These are phyloP conservation scores for Fusarium begoniae DNA, from an alignment of 2,329 filamentous ascomycete genomes.

Conservation along the genomic window DNA sequence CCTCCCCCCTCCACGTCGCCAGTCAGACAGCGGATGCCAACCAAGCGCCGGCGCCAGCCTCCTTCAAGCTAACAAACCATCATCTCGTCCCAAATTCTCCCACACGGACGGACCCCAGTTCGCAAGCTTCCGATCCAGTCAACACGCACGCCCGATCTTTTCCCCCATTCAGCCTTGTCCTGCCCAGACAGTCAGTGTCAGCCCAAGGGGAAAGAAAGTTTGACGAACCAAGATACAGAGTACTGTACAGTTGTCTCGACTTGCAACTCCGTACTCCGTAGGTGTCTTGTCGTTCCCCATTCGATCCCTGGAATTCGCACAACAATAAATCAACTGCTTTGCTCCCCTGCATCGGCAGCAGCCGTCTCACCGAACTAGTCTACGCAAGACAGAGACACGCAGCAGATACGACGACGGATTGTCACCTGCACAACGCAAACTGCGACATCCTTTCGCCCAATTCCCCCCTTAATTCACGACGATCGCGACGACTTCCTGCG, in stretches of 20 bases:
- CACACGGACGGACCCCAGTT: conserved; percentile 29
- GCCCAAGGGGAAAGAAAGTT: conserved; percentile 34
- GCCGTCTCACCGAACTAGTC: conserved; percentile 34
- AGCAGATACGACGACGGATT: conserved; percentile 29
- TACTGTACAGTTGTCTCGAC: conserved; percentile 2
- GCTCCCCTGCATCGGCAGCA: conserved; percentile 39
- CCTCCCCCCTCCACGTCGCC: conserved; percentile 8
- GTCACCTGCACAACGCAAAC: conserved; percentile 22
- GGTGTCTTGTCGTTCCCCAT: conserved; percentile 8
- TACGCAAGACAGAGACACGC: conserved; percentile 41
- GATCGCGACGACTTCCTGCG: conserved; percentile 24
- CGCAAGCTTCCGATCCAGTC: conserved; percentile 30
- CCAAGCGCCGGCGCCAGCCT: conserved; percentile 30
- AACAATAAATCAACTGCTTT: conserved; percentile 26
- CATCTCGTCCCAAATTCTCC: conserved; percentile 25
- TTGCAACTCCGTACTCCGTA: conserved; percentile 6
- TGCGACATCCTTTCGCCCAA: conserved; percentile 4
- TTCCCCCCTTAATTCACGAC: conserved; percentile 13
- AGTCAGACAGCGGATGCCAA: conserved; percentile 20
- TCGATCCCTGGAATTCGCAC: conserved; percentile 24
- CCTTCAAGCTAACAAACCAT: conserved; percentile 33
- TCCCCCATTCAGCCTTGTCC: conserved; percentile 37
- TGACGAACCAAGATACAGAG: conserved; percentile 20
- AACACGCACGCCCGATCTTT: conserved; percentile 22
- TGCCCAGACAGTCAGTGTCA: conserved; percentile 17